Conservation (phyloP, 495 filamentous ascomycete genomes). For the Saxophila tyrrhenica region DNA sequence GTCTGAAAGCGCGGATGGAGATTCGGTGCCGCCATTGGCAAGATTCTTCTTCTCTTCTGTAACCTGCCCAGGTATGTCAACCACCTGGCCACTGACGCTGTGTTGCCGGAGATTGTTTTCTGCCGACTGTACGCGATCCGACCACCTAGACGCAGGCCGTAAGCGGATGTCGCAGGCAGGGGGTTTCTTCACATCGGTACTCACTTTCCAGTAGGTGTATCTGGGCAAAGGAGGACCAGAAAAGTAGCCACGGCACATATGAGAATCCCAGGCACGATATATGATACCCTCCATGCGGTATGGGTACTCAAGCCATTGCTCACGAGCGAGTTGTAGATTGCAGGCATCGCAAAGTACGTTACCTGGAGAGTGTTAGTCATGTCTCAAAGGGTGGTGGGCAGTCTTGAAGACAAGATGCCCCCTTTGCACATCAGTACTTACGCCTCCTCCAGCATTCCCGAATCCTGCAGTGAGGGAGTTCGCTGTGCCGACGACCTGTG, state of each 20-base stretch:
- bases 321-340: slow-evolving; percentile 36
- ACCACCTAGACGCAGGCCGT: no score
- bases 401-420: no score
- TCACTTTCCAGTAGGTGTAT: slow-evolving; percentile 30
- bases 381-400: no score
- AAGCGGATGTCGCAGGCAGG: no score
- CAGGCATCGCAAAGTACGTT: slow-evolving; percentile 85
- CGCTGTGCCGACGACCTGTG: slow-evolving; percentile 83
- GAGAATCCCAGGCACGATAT: slow-evolving; percentile 27
- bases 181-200: no score
- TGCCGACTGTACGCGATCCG: slow-evolving; percentile 23
- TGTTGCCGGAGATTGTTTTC: slow-evolving; percentile 24
- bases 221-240: slow-evolving; percentile 26
- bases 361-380: neutral
- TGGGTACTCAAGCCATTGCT: slow-evolving; percentile 17
- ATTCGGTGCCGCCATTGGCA: neutral
- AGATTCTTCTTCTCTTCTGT: slow-evolving; percentile 9
- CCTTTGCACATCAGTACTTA: no score
- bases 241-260: slow-evolving; percentile 25
- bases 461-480: slow-evolving; percentile 79
- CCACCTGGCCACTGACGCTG: slow-evolving; percentile 19
- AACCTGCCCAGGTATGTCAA: slow-evolving; percentile 23
- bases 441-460: slow-evolving; percentile 85
- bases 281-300: slow-evolving; percentile 27
- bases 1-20: slow-evolving; percentile 6